These are phyloP conservation scores for Grigorovia transvaalensis DNA, from an alignment of 805 yeast species.

Conservation along the genomic window DNA sequence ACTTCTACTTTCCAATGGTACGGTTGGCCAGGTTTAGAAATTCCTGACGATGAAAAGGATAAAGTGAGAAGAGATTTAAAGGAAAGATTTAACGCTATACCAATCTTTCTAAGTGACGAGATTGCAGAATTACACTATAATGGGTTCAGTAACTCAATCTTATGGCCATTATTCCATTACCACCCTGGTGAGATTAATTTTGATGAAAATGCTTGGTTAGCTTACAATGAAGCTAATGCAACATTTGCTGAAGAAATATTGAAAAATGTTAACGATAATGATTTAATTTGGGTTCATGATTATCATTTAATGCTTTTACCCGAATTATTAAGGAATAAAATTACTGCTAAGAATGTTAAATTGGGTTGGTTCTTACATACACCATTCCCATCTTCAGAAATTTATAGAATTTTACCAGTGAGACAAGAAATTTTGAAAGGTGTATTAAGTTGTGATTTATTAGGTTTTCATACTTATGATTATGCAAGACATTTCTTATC, in stretches of 20 bases:
- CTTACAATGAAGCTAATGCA: constrained; percentile 86
- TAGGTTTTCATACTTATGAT: constrained; percentile 98
- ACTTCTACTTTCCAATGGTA: constrained; percentile 86
- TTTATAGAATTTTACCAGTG: constrained; percentile 91
- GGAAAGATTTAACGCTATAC: constrained; percentile 77
- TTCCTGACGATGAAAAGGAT: constrained; percentile 65
- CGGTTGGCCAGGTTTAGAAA: constrained; percentile 95
- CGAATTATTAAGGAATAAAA: constrained; percentile 61
- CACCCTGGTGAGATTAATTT: constrained; percentile 99
- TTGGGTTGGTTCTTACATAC: constrained; percentile 94
- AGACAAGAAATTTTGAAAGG: constrained; percentile 87
- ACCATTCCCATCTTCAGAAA: constrained; percentile 96
- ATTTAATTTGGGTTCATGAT: constrained; percentile 95
- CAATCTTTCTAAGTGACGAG: constrained; percentile 78
- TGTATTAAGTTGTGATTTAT: constrained; percentile 83
- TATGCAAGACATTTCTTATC: constrained; percentile 93
- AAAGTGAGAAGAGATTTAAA: constrained; percentile 60
- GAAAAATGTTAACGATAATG: constrained; percentile 63
- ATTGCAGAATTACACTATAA: constrained; percentile 94
- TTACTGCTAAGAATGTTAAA: constrained; percentile 48
- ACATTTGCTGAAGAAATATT: constrained; percentile 70
- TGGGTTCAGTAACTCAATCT: constrained; percentile 86
- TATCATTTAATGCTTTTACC: constrained; percentile 95
- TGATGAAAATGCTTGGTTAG: constrained; percentile 97
- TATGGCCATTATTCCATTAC: constrained; percentile 97